These are phyloP conservation scores for Stagonosporopsis rhizophila DNA, from an alignment of 2,329 filamentous ascomycete genomes.

Conservation along the genomic window DNA sequence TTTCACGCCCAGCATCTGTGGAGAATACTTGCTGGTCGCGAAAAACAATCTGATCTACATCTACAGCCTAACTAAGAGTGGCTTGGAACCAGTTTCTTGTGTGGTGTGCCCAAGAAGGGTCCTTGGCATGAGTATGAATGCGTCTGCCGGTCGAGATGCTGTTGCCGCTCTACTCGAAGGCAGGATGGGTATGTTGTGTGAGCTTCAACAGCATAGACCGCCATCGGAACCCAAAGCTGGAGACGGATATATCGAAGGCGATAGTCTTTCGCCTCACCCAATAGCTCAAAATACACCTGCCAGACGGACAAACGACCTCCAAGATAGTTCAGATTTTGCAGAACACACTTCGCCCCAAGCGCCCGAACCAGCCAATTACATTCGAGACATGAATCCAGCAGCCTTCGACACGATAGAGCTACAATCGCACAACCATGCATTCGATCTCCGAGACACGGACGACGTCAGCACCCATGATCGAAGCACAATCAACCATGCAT, in stretches of 20 bases:
- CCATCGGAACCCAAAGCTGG: conserved; percentile 3
- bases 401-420: conserved; percentile 39
- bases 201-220: conserved; percentile 42
- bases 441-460: conserved; percentile 32
- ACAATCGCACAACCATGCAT: conserved; percentile 30
- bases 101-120: conserved; percentile 65
- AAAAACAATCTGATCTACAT: conserved; percentile 63
- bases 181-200: conserved; percentile 67
- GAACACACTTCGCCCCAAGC: conserved; percentile 6
- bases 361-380: not conserved
- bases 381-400: conserved; percentile 7
- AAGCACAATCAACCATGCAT: conserved; percentile 41
- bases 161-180: conserved; percentile 67
- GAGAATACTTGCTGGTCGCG: conserved; percentile 64
- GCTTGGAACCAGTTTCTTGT: conserved; percentile 57
- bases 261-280: conserved; percentile 13
- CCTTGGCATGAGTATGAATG: conserved; percentile 68
- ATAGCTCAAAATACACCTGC: conserved; percentile 19
- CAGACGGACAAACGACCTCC: conserved; percentile 19
- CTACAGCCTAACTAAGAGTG: conserved; percentile 55
- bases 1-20: conserved; percentile 65
- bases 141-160: conserved; percentile 61
- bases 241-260: conserved; percentile 22
- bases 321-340: conserved; percentile 10
- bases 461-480: conserved; percentile 28